Evolutionary conservation across 805 yeast species (phyloP).

Genomic region (Candida stauntonica): DNA sequence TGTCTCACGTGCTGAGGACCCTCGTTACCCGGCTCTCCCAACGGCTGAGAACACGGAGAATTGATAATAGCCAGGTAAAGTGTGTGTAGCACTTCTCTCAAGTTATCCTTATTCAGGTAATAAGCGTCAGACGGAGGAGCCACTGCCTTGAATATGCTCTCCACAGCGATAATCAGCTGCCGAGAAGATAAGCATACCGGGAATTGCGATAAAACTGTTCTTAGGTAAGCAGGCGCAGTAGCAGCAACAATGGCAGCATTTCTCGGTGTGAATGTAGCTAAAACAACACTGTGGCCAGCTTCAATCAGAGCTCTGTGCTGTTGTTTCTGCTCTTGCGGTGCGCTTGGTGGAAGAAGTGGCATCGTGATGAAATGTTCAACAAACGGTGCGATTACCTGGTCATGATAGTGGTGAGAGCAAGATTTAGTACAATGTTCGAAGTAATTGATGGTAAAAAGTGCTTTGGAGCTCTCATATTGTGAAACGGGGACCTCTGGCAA

Average conservation of each 20-base stretch:
- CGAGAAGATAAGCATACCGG: constrained; percentile 48
- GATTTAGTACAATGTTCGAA: constrained; percentile 28
- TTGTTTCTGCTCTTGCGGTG: constrained; percentile 9
- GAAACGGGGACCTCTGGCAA: constrained; percentile 16
- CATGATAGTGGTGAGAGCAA: constrained; percentile 34
- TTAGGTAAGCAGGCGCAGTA: constrained; percentile 38
- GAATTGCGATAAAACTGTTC: constrained; percentile 47
- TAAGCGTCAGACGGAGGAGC: constrained; percentile 34
- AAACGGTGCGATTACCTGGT: constrained; percentile 30
- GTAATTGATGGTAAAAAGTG: constrained; percentile 28
- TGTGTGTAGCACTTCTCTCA: constrained; percentile 37
- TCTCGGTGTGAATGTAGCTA: constrained; percentile 30
- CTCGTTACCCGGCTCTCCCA: constrained; percentile 12
- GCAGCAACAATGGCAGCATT: constrained; percentile 22
- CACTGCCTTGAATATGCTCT: constrained; percentile 44
- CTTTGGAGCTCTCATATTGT: constrained; percentile 27
- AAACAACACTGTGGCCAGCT: constrained; percentile 58
- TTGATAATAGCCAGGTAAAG: constrained; percentile 39
- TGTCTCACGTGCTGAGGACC: constrained; percentile 38
- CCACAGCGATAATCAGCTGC: constrained; percentile 56
- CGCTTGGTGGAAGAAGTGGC: no score
- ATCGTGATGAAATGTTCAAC: constrained; percentile 19
- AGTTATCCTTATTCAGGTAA: constrained; percentile 25
- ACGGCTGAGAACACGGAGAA: constrained; percentile 31
- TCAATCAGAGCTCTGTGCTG: constrained; percentile 41